phyloP scores from a whole-genome alignment of 1,139 yeast species.

The Suhomyces chickasaworum region DNA sequence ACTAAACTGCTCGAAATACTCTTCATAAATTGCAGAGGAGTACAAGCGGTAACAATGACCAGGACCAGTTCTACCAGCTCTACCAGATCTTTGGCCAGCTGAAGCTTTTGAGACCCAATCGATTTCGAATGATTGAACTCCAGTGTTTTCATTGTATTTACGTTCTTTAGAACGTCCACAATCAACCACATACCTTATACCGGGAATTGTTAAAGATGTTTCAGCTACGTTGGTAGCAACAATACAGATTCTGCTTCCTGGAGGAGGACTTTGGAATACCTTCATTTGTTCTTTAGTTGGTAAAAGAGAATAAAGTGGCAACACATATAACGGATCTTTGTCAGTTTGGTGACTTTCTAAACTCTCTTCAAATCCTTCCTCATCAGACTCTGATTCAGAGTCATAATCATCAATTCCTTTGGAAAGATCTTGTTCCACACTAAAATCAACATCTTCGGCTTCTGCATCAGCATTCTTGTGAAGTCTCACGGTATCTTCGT shows the following conservation, averaged over 20 bases:
- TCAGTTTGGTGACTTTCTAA: slow-evolving; percentile 75
- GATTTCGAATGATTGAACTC: slow-evolving; percentile 89
- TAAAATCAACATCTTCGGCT: slow-evolving; percentile 87
- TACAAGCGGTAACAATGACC: slow-evolving; percentile 94
- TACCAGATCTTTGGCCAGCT: slow-evolving; percentile 93
- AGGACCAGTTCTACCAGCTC: slow-evolving; percentile 99
- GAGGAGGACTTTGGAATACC: slow-evolving; percentile 84
- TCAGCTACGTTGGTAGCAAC: slow-evolving; percentile 98
- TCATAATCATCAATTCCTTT: slow-evolving; percentile 39
- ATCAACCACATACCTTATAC: slow-evolving; percentile 92
- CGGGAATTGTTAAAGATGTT: slow-evolving; percentile 95
- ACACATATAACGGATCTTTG: slow-evolving; percentile 80
- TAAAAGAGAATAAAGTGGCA: slow-evolving; percentile 87
- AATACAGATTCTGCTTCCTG: slow-evolving; percentile 82
- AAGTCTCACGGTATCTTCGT: slow-evolving; percentile 49
- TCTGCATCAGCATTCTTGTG: slow-evolving; percentile 70
- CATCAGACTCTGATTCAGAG: slow-evolving; percentile 46
- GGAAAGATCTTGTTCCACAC: slow-evolving; percentile 46
- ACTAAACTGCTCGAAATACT: slow-evolving; percentile 79
- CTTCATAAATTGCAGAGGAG: slow-evolving; percentile 94
- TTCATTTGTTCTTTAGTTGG: slow-evolving; percentile 95
- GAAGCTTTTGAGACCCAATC: slow-evolving; percentile 96
- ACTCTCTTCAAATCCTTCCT: slow-evolving; percentile 87
- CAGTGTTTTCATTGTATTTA: slow-evolving; percentile 76
- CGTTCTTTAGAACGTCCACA: slow-evolving; percentile 94